Percentiles rank a stretch among this genome's conserved stretches.
phyloP scores from a whole-genome alignment of 1,284 basidiomycete species.

The Boletus coffeatus region DNA sequence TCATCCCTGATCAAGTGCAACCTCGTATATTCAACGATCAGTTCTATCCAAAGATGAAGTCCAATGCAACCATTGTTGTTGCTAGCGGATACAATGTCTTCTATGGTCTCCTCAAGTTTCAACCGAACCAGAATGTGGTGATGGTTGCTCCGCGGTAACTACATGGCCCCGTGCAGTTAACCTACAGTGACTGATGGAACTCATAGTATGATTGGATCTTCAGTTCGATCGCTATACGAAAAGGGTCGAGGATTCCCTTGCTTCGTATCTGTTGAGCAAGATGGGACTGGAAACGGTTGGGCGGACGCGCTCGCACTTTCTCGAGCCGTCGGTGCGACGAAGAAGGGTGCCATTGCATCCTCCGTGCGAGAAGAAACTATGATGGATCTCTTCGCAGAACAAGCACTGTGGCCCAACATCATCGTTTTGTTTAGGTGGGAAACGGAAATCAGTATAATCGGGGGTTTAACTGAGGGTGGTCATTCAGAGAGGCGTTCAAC shows the following conservation, averaged over 20 bases:
- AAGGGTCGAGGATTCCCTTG: slow-evolving; percentile 61
- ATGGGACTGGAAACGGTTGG: slow-evolving; percentile 48
- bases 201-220: slow-evolving; percentile 58
- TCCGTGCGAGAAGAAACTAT: slow-evolving; percentile 60
- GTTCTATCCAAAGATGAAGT: slow-evolving; percentile 47
- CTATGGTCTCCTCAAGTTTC: slow-evolving; percentile 53
- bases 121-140: slow-evolving; percentile 51
- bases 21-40: slow-evolving; percentile 54
- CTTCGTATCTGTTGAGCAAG: slow-evolving; percentile 60
- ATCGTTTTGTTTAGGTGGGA: slow-evolving; percentile 55
- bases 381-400: slow-evolving; percentile 63
- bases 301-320: slow-evolving; percentile 48
- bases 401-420: slow-evolving; percentile 64
- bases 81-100: slow-evolving; percentile 65
- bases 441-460: not conserved
- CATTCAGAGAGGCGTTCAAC: slow-evolving; percentile 52
- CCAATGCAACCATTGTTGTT: slow-evolving; percentile 46
- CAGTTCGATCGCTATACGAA: slow-evolving; percentile 54
- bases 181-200: slow-evolving; percentile 3
- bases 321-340: slow-evolving; percentile 55
- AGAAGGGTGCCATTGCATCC: slow-evolving; percentile 60
- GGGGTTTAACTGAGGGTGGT: slow-evolving; percentile 1
- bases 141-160: slow-evolving; percentile 55
- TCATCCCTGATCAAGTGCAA: slow-evolving; percentile 61
- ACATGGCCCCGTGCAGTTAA: not conserved